These are phyloP conservation scores for Pichia paraexigua DNA, from an alignment of 805 yeast species.

Conservation along the genomic window DNA sequence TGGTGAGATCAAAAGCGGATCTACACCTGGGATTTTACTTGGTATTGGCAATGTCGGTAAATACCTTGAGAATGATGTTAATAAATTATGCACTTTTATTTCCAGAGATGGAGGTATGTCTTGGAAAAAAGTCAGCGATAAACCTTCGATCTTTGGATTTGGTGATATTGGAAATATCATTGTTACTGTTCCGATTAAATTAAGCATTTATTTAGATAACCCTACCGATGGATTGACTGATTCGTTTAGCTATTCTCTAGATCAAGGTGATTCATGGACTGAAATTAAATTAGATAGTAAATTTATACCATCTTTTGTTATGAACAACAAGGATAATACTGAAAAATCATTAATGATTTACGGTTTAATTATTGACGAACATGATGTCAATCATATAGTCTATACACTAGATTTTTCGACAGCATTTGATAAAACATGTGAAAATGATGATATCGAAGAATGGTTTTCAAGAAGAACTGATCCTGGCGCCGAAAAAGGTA, in stretches of 20 bases:
- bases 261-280: constrained; percentile 67
- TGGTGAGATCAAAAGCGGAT: constrained; percentile 38
- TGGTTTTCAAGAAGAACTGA: constrained; percentile 48
- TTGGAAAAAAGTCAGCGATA: constrained; percentile 52
- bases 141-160: constrained; percentile 46
- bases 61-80: constrained; percentile 27
- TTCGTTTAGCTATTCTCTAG: constrained; percentile 44
- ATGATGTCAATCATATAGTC: constrained; percentile 13
- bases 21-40: constrained; percentile 45
- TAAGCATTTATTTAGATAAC: constrained; percentile 12
- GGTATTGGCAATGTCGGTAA: constrained; percentile 85
- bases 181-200: constrained; percentile 42
- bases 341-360: constrained; percentile 47
- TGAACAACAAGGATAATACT: constrained; percentile 61
- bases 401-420: constrained; percentile 47
- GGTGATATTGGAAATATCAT: constrained; percentile 78
- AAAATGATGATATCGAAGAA: constrained; percentile 52
- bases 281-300: constrained; percentile 37
- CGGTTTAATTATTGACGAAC: constrained; percentile 30
- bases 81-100: constrained; percentile 38
- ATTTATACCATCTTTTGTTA: constrained; percentile 19
- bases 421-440: constrained; percentile 42
- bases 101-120: constrained; percentile 74
- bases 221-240: constrained; percentile 28
- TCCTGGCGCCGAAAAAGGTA: constrained; percentile 25